Evolutionary conservation across 2,329 filamentous ascomycete species (phyloP), one percentile per base, ranked within the genome.

Genomic region (Diaporthe nobilis): DNA sequence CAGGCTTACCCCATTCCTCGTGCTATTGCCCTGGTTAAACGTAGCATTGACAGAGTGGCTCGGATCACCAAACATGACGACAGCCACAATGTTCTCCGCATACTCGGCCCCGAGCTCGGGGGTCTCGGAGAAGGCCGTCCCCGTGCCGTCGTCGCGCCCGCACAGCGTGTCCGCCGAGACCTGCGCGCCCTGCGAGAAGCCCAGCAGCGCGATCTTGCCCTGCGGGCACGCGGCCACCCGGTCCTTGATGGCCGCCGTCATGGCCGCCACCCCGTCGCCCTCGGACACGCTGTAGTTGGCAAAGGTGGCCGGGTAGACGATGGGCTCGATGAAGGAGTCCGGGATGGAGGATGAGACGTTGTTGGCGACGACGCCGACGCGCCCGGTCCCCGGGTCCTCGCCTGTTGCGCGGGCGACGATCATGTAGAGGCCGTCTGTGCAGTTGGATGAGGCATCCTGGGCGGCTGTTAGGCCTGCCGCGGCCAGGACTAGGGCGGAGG

Each of bases 301-400:
- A 12, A 81, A 77, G 8, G 79, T 79, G 20, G 80, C 80, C 39
- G 80, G 80, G 74, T 81, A 81, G 70, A 77, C 77, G 39, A 81
- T 74, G 2, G 80, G 65, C 2, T 61, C 61, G 51, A 80, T 71
- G 25, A 75, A 71, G 17, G 79, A 79, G 49, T 78, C 75, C 10
- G 79, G 77, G 17, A 81, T 71, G 17, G 61, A 44, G 28, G 73
- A n/a, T 9, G 77, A 74, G 12, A 80, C 78, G 61, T 81, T 79
- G 13, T 68, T 63, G 10, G 79, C 80, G 15, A 81, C 79, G 22
- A 76, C 74, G 74, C 79, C 79, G 10, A 80, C 80, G 31, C 75
- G 61, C 0, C 80, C 80, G 20, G 78, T 44, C 2, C 80, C 80
- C 0, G 77, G 73, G 3, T 67, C 28, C 71, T 81, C 80, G 39